Conservation (phyloP, 163 green algal genomes). For the Volvox carteri region DNA sequence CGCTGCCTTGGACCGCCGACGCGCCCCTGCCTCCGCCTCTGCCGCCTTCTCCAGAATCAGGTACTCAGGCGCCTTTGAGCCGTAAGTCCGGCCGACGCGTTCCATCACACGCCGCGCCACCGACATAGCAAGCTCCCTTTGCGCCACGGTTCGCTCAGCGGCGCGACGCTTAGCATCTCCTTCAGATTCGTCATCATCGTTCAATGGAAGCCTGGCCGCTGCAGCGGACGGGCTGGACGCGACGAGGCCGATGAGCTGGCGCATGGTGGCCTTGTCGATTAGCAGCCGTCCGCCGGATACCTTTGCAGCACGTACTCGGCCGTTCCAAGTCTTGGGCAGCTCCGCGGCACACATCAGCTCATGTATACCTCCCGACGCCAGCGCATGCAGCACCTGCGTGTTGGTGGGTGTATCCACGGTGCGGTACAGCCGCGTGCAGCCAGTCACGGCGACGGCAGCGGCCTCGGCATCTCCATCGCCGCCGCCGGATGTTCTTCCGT, state of each 20-base stretch:
- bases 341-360: constrained; percentile 10
- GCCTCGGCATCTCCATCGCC: not conserved
- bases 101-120: constrained; percentile 37
- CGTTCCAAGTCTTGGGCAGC: constrained; percentile 52
- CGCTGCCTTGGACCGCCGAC: not conserved
- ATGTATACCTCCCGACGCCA: constrained; percentile 23
- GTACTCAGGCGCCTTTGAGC: not conserved
- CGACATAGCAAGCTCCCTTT: constrained; percentile 3
- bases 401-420: constrained; percentile 15
- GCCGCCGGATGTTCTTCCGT: not conserved
- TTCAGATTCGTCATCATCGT: not conserved
- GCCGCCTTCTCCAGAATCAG: constrained; percentile 28
- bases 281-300: constrained; percentile 12
- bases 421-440: not conserved
- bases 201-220: not conserved
- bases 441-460: not conserved
- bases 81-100: constrained; percentile 39
- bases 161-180: not conserved
- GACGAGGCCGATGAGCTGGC: not conserved
- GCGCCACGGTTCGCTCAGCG: not conserved
- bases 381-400: constrained; percentile 20
- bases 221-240: not conserved
- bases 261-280: constrained; percentile 49
- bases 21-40: not conserved
- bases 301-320: constrained; percentile 26